Evolutionary conservation across 1,139 yeast species (phyloP).

Genomic region (Meyerozyma guilliermondii): DNA sequence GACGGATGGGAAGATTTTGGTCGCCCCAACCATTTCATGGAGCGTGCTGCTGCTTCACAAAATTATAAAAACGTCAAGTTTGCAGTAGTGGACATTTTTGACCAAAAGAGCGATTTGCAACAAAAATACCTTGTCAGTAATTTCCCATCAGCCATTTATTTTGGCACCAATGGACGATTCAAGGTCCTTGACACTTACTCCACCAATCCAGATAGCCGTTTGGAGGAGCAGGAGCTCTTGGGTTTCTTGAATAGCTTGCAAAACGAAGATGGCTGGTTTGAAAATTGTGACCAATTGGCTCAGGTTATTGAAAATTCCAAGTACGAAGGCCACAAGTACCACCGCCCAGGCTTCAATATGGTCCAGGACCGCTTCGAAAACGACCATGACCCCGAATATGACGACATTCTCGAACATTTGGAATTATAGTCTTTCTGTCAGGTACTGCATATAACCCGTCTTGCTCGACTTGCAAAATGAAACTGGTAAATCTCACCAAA

Average conservation of each 20-base stretch:
- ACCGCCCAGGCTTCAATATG: conserved; percentile 16
- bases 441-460: not conserved
- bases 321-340: conserved; percentile 12
- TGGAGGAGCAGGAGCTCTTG: conserved; percentile 16
- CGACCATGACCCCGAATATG: conserved; percentile 13
- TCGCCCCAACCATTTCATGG: conserved; percentile 34
- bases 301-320: conserved; percentile 8
- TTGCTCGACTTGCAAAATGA: too few relatives aligned
- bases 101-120: conserved; percentile 16
- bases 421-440: conserved; percentile 10
- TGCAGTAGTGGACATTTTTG: conserved; percentile 24
- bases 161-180: conserved; percentile 17
- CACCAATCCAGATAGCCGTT: conserved; percentile 17
- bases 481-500: not conserved
- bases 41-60: conserved; percentile 17
- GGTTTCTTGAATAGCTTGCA: conserved; percentile 18
- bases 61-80: conserved; percentile 13
- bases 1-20: conserved; percentile 28
- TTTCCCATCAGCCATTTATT: conserved; percentile 30
- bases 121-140: conserved; percentile 24
- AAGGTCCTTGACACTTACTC: conserved; percentile 24
- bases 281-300: conserved; percentile 9
- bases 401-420: conserved; percentile 15
- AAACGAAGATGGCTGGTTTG: conserved; percentile 18
- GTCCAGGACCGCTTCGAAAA: conserved; percentile 4